Evolutionary conservation across 169 alveolate genomes (phyloP).

Genomic region (Babesia caballi): DNA sequence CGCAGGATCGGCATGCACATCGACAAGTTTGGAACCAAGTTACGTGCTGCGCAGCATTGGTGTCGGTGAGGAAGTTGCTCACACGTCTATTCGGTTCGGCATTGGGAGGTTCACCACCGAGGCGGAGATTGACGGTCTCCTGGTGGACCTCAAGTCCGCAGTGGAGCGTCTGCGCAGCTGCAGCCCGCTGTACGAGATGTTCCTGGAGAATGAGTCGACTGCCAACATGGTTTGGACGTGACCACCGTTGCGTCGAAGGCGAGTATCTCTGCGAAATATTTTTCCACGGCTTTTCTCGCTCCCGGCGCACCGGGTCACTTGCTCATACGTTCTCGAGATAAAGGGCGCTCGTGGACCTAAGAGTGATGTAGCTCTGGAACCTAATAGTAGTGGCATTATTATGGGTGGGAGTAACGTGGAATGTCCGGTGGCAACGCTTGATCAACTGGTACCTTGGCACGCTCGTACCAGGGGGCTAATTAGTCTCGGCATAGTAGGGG

Average conservation of each 20-base stretch:
- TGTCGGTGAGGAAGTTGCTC: conserved; percentile 95
- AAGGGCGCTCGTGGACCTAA: not conserved
- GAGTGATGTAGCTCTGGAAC: no score
- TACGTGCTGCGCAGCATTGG: conserved; percentile 95
- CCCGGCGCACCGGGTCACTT: not conserved
- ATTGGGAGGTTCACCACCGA: conserved; percentile 95
- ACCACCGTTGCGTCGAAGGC: not conserved
- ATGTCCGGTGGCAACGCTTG: no score
- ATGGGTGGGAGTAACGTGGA: no score
- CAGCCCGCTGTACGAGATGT: conserved; percentile 91
- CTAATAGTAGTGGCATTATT: no score
- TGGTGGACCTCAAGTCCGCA: conserved; percentile 74
- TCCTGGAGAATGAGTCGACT: conserved; percentile 64
- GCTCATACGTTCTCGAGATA: not conserved
- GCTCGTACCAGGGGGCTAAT: no score
- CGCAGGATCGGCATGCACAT: conserved; percentile 91
- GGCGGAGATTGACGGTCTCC: conserved; percentile 87
- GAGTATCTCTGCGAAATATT: not conserved
- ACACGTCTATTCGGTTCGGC: conserved; percentile 96
- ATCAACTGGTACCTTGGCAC: no score
- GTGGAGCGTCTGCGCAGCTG: conserved; percentile 83
- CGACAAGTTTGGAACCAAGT: conserved; percentile 85
- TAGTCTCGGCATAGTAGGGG: no score
- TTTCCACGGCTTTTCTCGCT: not conserved
- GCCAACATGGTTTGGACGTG: conserved; percentile 59